Percentiles rank a stretch among this genome's conserved stretches.
Conservation (phyloP, 495 filamentous ascomycete genomes). For the Penicillium salamii region DNA sequence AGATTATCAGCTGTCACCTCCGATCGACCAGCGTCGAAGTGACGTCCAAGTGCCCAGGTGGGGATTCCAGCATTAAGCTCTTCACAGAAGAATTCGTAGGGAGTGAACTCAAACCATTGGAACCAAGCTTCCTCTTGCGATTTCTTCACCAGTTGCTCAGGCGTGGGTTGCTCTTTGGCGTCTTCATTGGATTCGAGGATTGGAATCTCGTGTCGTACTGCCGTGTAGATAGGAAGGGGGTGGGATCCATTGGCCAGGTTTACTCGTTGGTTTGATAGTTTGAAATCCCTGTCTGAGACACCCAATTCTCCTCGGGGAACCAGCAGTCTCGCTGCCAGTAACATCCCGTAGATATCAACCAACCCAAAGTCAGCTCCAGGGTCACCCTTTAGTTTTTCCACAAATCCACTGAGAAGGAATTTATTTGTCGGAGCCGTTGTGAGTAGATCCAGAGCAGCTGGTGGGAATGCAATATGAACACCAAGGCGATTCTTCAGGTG, state of each 20-base stretch:
- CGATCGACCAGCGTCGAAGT: constrained; percentile 69
- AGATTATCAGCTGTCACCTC: constrained; percentile 52
- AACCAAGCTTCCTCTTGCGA: constrained; percentile 84
- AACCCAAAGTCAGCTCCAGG: constrained; percentile 79
- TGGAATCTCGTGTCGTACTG: constrained; percentile 95
- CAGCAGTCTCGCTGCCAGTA: constrained; percentile 78
- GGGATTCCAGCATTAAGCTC: constrained; percentile 89
- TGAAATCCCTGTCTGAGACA: constrained; percentile 73
- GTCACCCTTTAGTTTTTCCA: constrained; percentile 87
- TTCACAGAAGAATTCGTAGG: constrained; percentile 95
- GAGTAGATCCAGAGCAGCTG: constrained; percentile 70
- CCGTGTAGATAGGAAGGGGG: constrained; percentile 91
- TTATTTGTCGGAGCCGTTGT: constrained; percentile 88
- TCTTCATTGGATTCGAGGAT: constrained; percentile 39
- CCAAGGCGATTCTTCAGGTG: constrained; percentile 83
- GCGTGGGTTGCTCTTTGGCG: constrained; percentile 27
- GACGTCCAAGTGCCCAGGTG: constrained; percentile 85
- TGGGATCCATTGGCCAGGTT: constrained; percentile 72
- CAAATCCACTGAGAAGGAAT: constrained; percentile 77
- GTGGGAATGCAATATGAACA: constrained; percentile 89
- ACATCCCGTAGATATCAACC: constrained; percentile 86
- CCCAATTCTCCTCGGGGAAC: constrained; percentile 81
- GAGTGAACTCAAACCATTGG: constrained; percentile 96
- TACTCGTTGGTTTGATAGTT: constrained; percentile 76
- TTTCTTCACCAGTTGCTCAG: constrained; percentile 54